phyloP scores from a whole-genome alignment of 345 rosid genomes.

The Salix dunnii region DNA sequence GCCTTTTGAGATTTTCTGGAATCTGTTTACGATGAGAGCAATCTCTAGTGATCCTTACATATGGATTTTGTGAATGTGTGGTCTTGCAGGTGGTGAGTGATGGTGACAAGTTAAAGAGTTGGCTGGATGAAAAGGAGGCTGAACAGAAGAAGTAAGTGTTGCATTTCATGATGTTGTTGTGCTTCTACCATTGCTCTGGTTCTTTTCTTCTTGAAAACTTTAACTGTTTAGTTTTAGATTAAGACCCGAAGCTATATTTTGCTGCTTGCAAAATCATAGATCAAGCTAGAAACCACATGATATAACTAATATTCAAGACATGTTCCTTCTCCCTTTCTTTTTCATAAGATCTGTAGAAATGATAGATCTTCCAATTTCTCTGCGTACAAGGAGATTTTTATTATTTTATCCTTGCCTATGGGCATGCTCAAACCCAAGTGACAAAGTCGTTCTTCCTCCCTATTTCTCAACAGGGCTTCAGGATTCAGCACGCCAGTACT shows the following conservation, averaged over 20 bases:
- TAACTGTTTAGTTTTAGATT: background rate
- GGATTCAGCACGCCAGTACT: constrained; percentile 55
- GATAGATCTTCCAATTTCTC: background rate
- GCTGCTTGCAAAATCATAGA: background rate
- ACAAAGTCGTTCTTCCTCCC: background rate
- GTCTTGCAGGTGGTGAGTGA: constrained; percentile 52
- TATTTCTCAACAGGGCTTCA: constrained; percentile 44
- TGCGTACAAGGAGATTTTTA: background rate
- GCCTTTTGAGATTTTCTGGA: background rate
- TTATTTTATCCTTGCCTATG: background rate
- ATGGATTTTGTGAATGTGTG: background rate
- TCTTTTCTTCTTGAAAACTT: background rate
- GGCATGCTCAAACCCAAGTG: background rate
- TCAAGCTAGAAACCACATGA: background rate
- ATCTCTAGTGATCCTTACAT: background rate
- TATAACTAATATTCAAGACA: background rate
- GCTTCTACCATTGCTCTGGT: background rate
- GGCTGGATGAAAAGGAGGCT: constrained; percentile 81
- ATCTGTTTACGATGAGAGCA: background rate
- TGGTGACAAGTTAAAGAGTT: constrained; percentile 59
- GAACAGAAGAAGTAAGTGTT: constrained; percentile 73
- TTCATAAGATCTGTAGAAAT: background rate
- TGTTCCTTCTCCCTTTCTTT: background rate
- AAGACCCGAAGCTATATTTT: background rate
- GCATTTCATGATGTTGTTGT: background rate